Base-by-base conservation (phyloP, 169 alveolate genomes). In the Perkinsus olseni region DNA sequence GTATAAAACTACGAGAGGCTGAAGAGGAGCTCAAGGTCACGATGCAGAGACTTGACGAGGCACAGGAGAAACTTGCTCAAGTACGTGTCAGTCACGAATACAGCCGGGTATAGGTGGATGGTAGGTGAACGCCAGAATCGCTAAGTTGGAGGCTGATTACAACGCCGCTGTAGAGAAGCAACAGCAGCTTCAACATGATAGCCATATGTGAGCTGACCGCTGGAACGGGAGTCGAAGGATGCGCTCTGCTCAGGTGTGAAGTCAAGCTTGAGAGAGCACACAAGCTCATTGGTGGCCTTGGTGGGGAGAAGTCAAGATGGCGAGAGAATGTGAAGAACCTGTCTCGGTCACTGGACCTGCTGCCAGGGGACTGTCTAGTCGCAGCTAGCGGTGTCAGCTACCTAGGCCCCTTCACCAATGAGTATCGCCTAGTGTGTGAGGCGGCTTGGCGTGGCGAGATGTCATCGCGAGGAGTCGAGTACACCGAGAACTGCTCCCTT, bases 331-430 rank as follows among this genome's bases (percentile, higher is more conserved):
- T 97, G 8, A 92, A 95, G 93, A 82, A 93, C 92, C 94, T 95
- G 50, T 51, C 91, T 51, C 91, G 91, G 94, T 39, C 96, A 97
- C 93, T 96, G 95, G 96, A 95, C 62, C 94, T 97, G 51, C 93
- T 97, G 45, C 97, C 97, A 48, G 99, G 99, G 36, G 98, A 98
- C 94, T 97, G 98, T 48, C 94, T 98, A 24, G 95, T 98, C 38
- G 97, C 98, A 0, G 99, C 99, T 34, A 98, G 98, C 34, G 91
- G 91, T 4, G 82, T 62, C 82, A 62, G 82, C 82, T 97, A 97
- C 94, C 93, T 97, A 50, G 99, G 99, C 74, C 99, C 99, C 24
- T 98, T 98, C 95, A 97, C 98, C n/a, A 96, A 98, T 31, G 93
- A 96, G 40, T 98, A 96, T 94, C 96, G 99, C 92, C 91, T 91